These are phyloP conservation scores for Penicillium sp. DNA, from an alignment of 2,329 filamentous ascomycete species.

Conservation along the genomic window DNA sequence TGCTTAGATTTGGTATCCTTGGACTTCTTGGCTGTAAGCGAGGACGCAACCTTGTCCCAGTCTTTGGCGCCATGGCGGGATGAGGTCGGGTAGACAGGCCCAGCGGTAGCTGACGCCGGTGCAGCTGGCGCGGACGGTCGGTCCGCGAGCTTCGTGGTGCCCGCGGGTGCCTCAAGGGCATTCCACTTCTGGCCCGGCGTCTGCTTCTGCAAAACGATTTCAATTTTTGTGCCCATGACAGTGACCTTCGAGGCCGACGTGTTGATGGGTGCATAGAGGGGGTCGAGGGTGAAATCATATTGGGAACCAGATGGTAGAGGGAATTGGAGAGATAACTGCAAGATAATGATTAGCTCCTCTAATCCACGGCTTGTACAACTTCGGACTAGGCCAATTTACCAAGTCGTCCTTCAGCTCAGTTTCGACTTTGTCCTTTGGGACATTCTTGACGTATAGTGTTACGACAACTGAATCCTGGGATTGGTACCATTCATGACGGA, in stretches of 20 bases:
- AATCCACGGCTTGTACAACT: not conserved
- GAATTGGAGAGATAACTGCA: slow-evolving; percentile 58
- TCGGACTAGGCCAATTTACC: slow-evolving; percentile 30
- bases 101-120: slow-evolving; percentile 28
- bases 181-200: slow-evolving; percentile 67
- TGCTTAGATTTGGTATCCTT: slow-evolving; percentile 29
- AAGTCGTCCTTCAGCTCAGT: slow-evolving; percentile 53
- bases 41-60: slow-evolving; percentile 76
- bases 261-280: slow-evolving; percentile 67
- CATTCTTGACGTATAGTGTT: slow-evolving; percentile 65
- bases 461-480: slow-evolving; percentile 60
- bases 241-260: slow-evolving; percentile 59
- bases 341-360: not conserved
- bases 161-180: slow-evolving; percentile 51
- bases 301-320: slow-evolving; percentile 53
- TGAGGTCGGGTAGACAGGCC: slow-evolving; percentile 78
- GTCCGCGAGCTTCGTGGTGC: slow-evolving; percentile 21
- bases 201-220: slow-evolving; percentile 70
- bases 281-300: slow-evolving; percentile 63
- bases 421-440: slow-evolving; percentile 56
- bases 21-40: slow-evolving; percentile 44
- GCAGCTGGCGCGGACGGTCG: slow-evolving; percentile 19
- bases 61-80: slow-evolving; percentile 80
- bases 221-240: slow-evolving; percentile 76
- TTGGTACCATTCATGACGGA: slow-evolving; percentile 70